phyloP scores from a whole-genome alignment of 2,329 filamentous ascomycete species.

The Microdochium bolleyi region DNA sequence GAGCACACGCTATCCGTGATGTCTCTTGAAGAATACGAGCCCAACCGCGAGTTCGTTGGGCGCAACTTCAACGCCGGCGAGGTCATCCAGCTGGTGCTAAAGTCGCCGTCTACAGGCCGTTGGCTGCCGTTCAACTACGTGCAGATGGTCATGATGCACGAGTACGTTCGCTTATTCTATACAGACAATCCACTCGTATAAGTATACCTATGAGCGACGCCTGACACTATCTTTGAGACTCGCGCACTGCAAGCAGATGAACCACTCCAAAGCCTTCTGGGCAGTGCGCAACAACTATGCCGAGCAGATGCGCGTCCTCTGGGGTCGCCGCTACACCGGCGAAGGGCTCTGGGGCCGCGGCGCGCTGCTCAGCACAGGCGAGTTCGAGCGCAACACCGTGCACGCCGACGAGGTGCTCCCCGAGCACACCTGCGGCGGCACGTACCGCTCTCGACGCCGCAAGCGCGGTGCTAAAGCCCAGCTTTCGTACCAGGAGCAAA shows the following conservation, averaged over 20 bases:
- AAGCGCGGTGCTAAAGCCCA: constrained; percentile 45
- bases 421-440: constrained; percentile 74
- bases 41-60: constrained; percentile 76
- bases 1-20: constrained; percentile 56
- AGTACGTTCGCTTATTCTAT: constrained; percentile 28
- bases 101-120: constrained; percentile 50
- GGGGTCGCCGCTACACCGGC: constrained; percentile 63
- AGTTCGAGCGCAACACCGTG: constrained; percentile 47
- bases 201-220: background rate
- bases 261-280: constrained; percentile 78
- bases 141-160: constrained; percentile 94
- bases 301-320: constrained; percentile 61
- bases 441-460: constrained; percentile 55
- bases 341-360: constrained; percentile 81
- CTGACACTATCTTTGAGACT: constrained; percentile 33
- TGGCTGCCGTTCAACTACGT: constrained; percentile 82
- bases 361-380: constrained; percentile 50
- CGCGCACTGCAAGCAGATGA: constrained; percentile 88
- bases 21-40: constrained; percentile 72
- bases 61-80: constrained; percentile 89
- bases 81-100: constrained; percentile 76
- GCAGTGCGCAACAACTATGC: constrained; percentile 67
- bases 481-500: constrained; percentile 62
- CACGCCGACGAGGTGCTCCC: constrained; percentile 49
- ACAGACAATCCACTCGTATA: background rate